phyloP scores from a whole-genome alignment of 371 early-diverging fungal genomes.

The Mucor velutinosus region DNA sequence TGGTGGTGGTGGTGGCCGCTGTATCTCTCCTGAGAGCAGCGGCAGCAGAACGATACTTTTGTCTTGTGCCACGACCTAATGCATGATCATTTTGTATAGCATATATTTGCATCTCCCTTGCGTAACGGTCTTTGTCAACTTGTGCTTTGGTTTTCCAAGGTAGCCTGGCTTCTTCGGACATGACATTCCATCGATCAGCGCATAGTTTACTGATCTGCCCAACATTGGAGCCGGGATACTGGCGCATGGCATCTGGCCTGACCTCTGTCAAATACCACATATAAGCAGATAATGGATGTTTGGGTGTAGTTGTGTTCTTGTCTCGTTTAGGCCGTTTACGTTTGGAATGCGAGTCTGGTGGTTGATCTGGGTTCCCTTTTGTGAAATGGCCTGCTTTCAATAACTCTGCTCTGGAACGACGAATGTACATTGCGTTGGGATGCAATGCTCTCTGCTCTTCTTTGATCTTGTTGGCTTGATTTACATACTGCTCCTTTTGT shows the following conservation, averaged over 20 bases:
- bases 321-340: slow-evolving; percentile 30
- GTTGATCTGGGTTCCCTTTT: slow-evolving; percentile 16
- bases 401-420: slow-evolving; percentile 67
- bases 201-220: slow-evolving; percentile 73
- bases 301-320: slow-evolving; percentile 71
- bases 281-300: slow-evolving; percentile 81
- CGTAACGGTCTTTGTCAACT: slow-evolving; percentile 75
- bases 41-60: slow-evolving; percentile 40
- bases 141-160: slow-evolving; percentile 71
- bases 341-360: not conserved
- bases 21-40: not conserved
- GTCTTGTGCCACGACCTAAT: slow-evolving; percentile 50
- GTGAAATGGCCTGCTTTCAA: slow-evolving; percentile 55
- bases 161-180: slow-evolving; percentile 57
- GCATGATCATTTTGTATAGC: slow-evolving; percentile 48
- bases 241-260: slow-evolving; percentile 61
- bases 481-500: slow-evolving; percentile 41
- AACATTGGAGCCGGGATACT: slow-evolving; percentile 69
- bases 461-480: slow-evolving; percentile 45
- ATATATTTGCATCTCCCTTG: slow-evolving; percentile 72
- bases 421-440: slow-evolving; percentile 69
- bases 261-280: slow-evolving; percentile 73
- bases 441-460: slow-evolving; percentile 48
- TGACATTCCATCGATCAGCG: slow-evolving; percentile 68
- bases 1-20: not conserved